Evolutionary conservation across 805 yeast species (phyloP).

Genomic region (Yarrowia sp.): DNA sequence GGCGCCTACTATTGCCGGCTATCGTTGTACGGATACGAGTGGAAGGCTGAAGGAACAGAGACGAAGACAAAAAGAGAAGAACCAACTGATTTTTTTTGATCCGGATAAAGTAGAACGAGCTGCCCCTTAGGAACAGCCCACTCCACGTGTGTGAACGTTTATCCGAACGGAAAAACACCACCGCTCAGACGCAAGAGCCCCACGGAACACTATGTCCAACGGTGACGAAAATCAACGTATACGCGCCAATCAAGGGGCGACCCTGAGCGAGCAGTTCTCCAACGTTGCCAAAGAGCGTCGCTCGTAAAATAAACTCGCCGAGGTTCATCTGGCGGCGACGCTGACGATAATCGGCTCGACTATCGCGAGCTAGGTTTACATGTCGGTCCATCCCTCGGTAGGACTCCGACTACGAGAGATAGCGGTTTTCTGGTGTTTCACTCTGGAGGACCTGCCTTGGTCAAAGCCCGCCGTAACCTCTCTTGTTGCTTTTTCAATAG

Average conservation of each 20-base stretch:
- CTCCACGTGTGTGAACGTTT: background rate
- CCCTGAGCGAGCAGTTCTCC: background rate
- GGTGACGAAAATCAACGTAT: background rate
- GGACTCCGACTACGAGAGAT: background rate
- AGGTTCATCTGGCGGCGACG: background rate
- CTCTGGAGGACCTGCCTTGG: too few relatives aligned
- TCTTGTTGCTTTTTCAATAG: background rate
- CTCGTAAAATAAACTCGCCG: background rate
- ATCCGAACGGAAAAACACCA: constrained; percentile 15
- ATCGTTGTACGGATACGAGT: background rate
- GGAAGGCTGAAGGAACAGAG: too few relatives aligned
- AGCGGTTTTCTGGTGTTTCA: too few relatives aligned
- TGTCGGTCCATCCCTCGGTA: background rate
- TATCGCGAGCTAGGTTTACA: constrained; percentile 5
- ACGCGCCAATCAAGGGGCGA: constrained; percentile 7
- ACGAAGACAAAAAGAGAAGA: too few relatives aligned
- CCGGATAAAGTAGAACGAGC: too few relatives aligned
- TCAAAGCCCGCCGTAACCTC: too few relatives aligned
- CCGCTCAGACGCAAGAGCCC: background rate
- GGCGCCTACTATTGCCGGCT: background rate
- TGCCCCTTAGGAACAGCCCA: too few relatives aligned
- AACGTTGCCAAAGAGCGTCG: background rate
- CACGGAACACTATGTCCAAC: background rate
- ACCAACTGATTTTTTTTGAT: too few relatives aligned
- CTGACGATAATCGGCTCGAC: background rate